Conservation (phyloP, 495 filamentous ascomycete genomes). For the Paragyromitra xinjiangensis region DNA sequence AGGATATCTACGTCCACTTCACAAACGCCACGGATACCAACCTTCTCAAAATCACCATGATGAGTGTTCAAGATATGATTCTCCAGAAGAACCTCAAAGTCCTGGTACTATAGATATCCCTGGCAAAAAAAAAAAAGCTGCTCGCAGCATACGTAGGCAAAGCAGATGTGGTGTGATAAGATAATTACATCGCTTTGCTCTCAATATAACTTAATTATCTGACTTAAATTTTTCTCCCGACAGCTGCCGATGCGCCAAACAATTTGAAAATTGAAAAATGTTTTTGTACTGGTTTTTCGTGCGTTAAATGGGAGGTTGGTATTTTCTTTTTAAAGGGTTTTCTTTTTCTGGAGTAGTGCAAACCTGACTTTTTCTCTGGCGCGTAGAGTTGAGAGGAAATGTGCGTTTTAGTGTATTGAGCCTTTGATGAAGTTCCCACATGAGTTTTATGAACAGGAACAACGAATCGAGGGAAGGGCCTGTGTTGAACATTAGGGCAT, state of each 20-base stretch:
- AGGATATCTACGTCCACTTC: conserved; percentile 90
- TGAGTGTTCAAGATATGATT: conserved; percentile 98
- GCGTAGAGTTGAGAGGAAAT: not conserved
- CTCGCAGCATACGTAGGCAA: conserved; percentile 21
- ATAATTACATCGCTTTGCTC: conserved; percentile 44
- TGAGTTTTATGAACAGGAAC: not conserved
- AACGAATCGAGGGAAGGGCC: not conserved
- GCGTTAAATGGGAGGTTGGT: conserved; percentile 16
- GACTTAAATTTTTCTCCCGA: conserved; percentile 21
- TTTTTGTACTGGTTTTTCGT: not conserved
- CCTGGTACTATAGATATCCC: conserved; percentile 76
- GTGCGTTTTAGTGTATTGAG: not conserved
- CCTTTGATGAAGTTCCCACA: not conserved
- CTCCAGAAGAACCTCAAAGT: conserved; percentile 96
- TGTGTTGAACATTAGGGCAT: conserved; percentile 1
- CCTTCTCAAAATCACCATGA: conserved; percentile 95
- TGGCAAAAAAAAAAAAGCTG: conserved; percentile 53
- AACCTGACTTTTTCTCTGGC: conserved; percentile 24
- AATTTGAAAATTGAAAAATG: conserved; percentile 3
- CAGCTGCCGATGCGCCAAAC: conserved; percentile 41
- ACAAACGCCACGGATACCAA: conserved; percentile 97
- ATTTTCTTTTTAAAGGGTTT: not conserved
- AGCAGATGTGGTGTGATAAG: conserved; percentile 40
- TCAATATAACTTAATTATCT: conserved; percentile 52
- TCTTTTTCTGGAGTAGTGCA: conserved; percentile 5